Base-by-base conservation (phyloP, 305 asterid species). In the Fraxinus xanthoxyloides region DNA sequence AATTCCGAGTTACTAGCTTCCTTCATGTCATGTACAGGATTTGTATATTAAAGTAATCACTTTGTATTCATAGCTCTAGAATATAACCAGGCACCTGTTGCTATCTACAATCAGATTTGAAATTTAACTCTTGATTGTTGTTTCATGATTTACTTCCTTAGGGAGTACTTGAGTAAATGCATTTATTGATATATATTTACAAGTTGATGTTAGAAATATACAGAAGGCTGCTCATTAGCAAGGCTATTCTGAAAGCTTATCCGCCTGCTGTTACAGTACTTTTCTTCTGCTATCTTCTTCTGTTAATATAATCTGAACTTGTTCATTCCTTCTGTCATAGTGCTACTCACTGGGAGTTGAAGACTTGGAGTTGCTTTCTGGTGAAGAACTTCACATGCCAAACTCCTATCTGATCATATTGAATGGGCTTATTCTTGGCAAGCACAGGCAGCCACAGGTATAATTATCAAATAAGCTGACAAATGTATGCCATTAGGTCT, bases 371-470 rank as follows among this genome's bases (percentile, higher is more conserved):
- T 82, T 82, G 69, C 93, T 93, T 56, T 94, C 99, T 10, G 98
- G 89, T 12, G 99, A 96, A 90, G 98, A 94, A 78, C 97, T 96
- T 88, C 99, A 94, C 90, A 87, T 82, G 92, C 97, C 96, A 79
- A 85, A 88, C 85, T 91, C 98, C 72, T 92, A 87, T 89, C 87
- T 96, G 84, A 83, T 96, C 83, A 90, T 92, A 38, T 87, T 93
- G 81, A 96, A 96, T 82, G 99, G 99, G 72, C 97, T 90, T 79
- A 96, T 96, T 91, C 93, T 96, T 85, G 99, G 99, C 84, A 94
- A 96, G 86, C 99, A 96, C 90, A 88, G 88, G 84, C 86, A 84
- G 84, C 97, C 97, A 63, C 97, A 91, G 85, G 98, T 94, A 91
- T 30, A 30, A 30, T 35, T 80, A 31, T 79, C 80, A 59, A 61